Conservation (phyloP, 164 flowering plant species). For the Magnolia kwangsiensis region DNA sequence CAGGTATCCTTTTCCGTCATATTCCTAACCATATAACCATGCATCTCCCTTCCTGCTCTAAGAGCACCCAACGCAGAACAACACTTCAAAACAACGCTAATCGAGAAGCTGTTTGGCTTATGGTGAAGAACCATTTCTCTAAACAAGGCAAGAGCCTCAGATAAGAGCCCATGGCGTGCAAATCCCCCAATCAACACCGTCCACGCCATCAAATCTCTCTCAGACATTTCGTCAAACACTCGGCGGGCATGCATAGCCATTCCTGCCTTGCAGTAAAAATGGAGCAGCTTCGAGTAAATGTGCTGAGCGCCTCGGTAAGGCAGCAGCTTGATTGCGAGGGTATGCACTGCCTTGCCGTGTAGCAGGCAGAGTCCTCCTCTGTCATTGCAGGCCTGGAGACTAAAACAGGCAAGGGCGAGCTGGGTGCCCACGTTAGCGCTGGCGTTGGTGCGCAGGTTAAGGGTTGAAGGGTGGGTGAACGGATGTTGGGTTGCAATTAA, state of each 20-base stretch:
- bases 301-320: neutral
- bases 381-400: neutral
- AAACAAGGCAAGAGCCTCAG: constrained; percentile 5
- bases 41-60: neutral
- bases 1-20: constrained; percentile 22
- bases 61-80: neutral
- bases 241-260: neutral
- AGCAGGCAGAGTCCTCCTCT: neutral
- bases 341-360: constrained; percentile 1
- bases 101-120: constrained; percentile 1
- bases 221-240: neutral
- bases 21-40: neutral
- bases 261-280: neutral
- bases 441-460: neutral
- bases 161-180: neutral
- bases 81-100: neutral
- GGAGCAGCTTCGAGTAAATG: constrained; percentile 1
- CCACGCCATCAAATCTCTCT: neutral
- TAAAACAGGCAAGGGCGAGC: neutral
- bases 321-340: constrained; percentile 2
- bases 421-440: neutral
- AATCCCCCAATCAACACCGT: neutral
- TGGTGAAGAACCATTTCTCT: neutral
- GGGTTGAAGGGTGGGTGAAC: neutral
- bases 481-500: neutral